These are phyloP conservation scores for Sarcodon sp. DNA, from an alignment of 768 basidiomycete species.

Conservation along the genomic window DNA sequence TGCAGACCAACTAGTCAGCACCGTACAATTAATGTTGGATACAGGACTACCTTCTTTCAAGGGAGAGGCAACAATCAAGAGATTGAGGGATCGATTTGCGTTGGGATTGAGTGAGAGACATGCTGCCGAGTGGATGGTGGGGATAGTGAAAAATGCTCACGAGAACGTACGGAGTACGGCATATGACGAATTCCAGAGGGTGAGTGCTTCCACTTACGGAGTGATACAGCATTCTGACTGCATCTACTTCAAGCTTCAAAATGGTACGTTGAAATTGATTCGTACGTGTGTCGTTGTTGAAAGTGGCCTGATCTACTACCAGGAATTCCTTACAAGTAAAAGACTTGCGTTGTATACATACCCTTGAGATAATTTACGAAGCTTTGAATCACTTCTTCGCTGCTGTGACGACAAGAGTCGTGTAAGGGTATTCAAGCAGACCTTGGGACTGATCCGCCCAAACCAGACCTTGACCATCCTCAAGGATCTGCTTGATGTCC, in stretches of 20 bases:
- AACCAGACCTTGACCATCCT: constrained; percentile 43
- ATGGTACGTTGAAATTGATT: constrained; percentile 22
- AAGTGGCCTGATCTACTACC: not conserved
- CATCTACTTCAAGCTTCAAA: constrained; percentile 26
- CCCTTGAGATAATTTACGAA: not conserved
- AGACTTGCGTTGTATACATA: not conserved
- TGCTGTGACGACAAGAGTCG: constrained; percentile 43
- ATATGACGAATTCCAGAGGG: constrained; percentile 93
- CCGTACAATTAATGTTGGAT: constrained; percentile 88
- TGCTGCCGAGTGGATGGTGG: constrained; percentile 91
- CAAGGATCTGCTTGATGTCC: constrained; percentile 41
- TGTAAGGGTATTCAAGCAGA: constrained; percentile 73
- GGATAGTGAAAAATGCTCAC: constrained; percentile 81
- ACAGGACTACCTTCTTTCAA: constrained; percentile 96
- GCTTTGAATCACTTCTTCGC: constrained; percentile 23
- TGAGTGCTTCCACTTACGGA: constrained; percentile 21
- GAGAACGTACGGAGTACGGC: constrained; percentile 90
- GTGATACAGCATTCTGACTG: constrained; percentile 1
- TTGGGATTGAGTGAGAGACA: constrained; percentile 74
- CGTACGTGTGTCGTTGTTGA: constrained; percentile 12
- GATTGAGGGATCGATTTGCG: constrained; percentile 80
- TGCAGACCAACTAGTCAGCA: constrained; percentile 79
- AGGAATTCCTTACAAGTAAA: constrained; percentile 26
- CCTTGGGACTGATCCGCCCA: constrained; percentile 72
- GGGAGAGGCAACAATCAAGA: constrained; percentile 82